A percentile compares a stretch with the other conserved stretches of the same genome.
Evolutionary conservation across 192 early-diverging fungal species (phyloP).

Genomic region (Mortierella antarctica): DNA sequence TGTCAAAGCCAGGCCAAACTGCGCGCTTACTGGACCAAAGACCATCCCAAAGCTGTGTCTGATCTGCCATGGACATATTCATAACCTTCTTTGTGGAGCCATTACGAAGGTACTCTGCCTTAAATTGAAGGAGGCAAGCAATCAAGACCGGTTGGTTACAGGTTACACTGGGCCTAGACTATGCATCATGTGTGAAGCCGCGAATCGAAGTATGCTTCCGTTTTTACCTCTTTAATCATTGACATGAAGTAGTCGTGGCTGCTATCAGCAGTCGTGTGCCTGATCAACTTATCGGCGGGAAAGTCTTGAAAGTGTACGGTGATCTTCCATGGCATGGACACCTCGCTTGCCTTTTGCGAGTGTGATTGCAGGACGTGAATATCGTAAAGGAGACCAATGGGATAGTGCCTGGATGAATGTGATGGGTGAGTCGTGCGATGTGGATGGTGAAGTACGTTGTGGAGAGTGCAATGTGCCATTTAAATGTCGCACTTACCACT

Average conservation of each 20-base stretch:
- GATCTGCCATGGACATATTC: slow-evolving; percentile 83
- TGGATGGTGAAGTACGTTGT: background rate
- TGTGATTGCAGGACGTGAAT: slow-evolving; percentile 50
- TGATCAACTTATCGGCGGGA: slow-evolving; percentile 72
- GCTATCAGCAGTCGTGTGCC: slow-evolving; percentile 51
- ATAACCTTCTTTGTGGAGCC: slow-evolving; percentile 86
- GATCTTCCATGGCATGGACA: slow-evolving; percentile 75
- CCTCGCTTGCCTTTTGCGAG: background rate
- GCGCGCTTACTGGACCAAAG: slow-evolving; percentile 60
- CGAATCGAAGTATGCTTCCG: background rate
- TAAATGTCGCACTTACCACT: slow-evolving; percentile 63
- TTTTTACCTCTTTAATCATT: slow-evolving; percentile 80
- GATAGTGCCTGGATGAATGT: slow-evolving; percentile 73
- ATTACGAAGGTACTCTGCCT: slow-evolving; percentile 85
- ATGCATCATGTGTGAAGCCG: background rate
- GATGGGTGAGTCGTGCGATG: background rate
- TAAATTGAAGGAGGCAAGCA: background rate
- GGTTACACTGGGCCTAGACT: too few relatives aligned
- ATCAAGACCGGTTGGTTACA: background rate
- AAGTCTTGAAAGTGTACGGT: slow-evolving; percentile 75
- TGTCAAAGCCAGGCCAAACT: background rate
- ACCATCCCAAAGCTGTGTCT: slow-evolving; percentile 81
- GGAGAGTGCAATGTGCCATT: background rate
- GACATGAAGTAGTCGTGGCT: slow-evolving; percentile 86
- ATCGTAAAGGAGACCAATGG: slow-evolving; percentile 84